Evolutionary conservation across 2,329 filamentous ascomycete species (phyloP).

Genomic region (Paecilomyces dactylethromorphus): DNA sequence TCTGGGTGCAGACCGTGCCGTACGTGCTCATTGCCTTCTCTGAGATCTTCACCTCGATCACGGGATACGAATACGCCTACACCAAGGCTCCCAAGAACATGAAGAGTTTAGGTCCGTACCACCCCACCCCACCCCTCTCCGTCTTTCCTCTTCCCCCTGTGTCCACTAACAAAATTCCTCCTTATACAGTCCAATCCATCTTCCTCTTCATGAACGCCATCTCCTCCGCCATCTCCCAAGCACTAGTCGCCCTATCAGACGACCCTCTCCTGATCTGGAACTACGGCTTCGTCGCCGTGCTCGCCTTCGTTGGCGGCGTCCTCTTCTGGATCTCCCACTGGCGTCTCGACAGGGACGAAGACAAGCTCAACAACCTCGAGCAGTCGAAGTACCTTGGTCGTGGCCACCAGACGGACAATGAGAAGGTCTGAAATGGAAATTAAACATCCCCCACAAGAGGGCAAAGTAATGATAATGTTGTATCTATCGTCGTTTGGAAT

Average conservation of each 20-base stretch:
- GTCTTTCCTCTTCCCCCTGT: not conserved
- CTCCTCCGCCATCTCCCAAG: conserved; percentile 61
- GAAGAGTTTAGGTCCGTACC: conserved; percentile 49
- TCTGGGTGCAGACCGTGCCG: conserved; percentile 39
- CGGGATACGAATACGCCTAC: conserved; percentile 66
- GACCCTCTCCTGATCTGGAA: conserved; percentile 68
- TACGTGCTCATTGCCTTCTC: conserved; percentile 42
- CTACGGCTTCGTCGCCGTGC: conserved; percentile 58
- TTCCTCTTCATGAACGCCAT: conserved; percentile 65
- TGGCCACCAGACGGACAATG: not conserved
- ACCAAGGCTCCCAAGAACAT: conserved; percentile 66
- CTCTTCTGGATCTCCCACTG: conserved; percentile 63
- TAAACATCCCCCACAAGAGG: not conserved
- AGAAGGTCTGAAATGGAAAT: conserved; percentile 4
- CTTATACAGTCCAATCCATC: conserved; percentile 49
- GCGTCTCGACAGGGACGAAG: conserved; percentile 59
- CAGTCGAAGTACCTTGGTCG: conserved; percentile 14
- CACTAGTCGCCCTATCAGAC: conserved; percentile 54
- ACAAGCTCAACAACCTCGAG: conserved; percentile 52
- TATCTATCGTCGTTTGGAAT: too few relatives aligned
- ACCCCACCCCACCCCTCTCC: too few relatives aligned
- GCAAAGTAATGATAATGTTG: not conserved
- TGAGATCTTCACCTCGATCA: conserved; percentile 59
- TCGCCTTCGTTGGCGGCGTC: conserved; percentile 57
- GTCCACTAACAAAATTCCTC: not conserved